Conservation (phyloP, 2,329 filamentous ascomycete genomes). For the Stachybotrys chartarum region DNA sequence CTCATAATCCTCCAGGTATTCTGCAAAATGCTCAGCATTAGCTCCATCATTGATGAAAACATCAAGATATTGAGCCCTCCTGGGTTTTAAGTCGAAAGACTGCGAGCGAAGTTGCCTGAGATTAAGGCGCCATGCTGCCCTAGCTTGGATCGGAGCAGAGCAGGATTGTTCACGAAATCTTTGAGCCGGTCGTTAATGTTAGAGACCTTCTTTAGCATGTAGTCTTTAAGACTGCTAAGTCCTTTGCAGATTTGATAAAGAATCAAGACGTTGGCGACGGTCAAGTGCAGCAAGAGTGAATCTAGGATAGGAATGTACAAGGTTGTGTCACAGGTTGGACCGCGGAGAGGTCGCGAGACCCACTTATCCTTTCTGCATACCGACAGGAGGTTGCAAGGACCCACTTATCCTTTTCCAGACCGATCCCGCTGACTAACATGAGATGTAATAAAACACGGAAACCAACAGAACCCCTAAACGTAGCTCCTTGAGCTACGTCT, state of each 20-base stretch:
- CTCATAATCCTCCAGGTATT: background rate
- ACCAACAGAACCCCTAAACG: no score
- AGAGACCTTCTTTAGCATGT: background rate
- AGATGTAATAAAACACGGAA: no score
- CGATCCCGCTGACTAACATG: no score
- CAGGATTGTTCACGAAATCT: background rate
- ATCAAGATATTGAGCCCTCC: background rate
- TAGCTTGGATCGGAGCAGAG: background rate
- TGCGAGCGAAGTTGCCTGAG: background rate
- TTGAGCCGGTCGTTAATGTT: background rate
- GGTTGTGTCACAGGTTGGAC: background rate
- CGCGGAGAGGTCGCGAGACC: no score
- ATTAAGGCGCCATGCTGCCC: background rate
- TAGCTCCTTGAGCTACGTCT: no score
- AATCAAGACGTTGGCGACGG: background rate
- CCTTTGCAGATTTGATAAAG: background rate
- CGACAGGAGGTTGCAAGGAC: no score
- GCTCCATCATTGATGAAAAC: background rate
- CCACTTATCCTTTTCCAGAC: no score
- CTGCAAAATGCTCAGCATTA: background rate
- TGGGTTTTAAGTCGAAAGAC: background rate
- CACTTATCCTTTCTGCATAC: no score
- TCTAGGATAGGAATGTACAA: background rate
- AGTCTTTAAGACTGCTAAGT: background rate
- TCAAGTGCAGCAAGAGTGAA: background rate